Evolutionary conservation across 257 asterid species (phyloP).

Genomic region (Anisodus tanguticus): DNA sequence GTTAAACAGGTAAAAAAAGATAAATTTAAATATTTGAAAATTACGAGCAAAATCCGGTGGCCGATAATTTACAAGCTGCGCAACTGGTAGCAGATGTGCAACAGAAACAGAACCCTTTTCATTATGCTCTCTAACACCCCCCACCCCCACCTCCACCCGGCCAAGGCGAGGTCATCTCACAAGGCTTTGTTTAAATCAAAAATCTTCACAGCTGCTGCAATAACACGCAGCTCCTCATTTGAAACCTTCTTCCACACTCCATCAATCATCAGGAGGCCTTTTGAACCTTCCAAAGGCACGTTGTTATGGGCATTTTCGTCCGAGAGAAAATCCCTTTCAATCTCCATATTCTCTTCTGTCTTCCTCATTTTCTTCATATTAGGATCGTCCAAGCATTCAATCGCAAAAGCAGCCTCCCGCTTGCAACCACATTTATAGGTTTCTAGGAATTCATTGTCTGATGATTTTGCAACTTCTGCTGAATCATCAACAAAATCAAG

Average conservation of each 20-base stretch:
- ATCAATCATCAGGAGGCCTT: constrained; percentile 64
- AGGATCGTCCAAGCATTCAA: constrained; percentile 39
- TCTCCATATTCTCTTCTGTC: constrained; percentile 17
- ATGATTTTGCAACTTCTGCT: constrained; percentile 33
- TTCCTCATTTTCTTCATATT: constrained; percentile 42
- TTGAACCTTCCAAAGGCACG: constrained; percentile 36
- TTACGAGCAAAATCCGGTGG: background rate
- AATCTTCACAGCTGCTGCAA: constrained; percentile 64
- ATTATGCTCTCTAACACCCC: background rate
- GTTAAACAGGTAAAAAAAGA: background rate
- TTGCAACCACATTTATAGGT: constrained; percentile 41
- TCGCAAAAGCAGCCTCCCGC: constrained; percentile 53
- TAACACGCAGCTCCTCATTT: constrained; percentile 52
- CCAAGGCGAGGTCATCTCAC: background rate
- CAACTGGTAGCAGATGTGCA: background rate
- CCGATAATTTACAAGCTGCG: background rate
- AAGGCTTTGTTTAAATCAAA: constrained; percentile 37
- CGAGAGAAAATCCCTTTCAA: background rate
- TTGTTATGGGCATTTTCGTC: constrained; percentile 7
- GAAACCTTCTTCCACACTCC: constrained; percentile 72
- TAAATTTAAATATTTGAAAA: background rate
- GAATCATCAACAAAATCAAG: constrained; percentile 46
- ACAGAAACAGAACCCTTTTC: background rate
- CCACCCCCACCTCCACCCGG: background rate
- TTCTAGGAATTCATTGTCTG: constrained; percentile 36